Evolutionary conservation across 306 rosid genomes (phyloP).

Genomic region (Acacia melanoxylon): DNA sequence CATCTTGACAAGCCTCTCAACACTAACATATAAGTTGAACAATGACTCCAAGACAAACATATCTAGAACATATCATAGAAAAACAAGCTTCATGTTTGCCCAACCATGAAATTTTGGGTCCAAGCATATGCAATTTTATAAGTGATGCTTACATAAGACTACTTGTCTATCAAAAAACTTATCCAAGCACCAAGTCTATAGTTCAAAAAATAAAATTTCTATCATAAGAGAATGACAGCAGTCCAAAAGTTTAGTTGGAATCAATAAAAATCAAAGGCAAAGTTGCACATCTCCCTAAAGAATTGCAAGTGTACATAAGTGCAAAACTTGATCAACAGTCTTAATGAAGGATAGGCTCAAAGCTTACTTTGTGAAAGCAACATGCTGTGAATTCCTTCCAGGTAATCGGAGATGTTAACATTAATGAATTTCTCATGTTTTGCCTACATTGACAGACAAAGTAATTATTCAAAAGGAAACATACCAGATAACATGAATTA

Average conservation of each 20-base stretch:
- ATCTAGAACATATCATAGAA: constrained; percentile 14
- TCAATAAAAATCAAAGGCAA: constrained; percentile 32
- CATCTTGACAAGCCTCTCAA: constrained; percentile 29
- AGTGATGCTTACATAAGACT: constrained; percentile 6
- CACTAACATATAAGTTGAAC: constrained; percentile 19
- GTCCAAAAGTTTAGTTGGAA: constrained; percentile 16
- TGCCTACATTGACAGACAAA: constrained; percentile 50
- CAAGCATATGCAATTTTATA: neutral
- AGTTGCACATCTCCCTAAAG: constrained; percentile 22
- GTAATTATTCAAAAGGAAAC: constrained; percentile 31
- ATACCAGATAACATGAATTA: constrained; percentile 18
- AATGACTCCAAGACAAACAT: constrained; percentile 17
- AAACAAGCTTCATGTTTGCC: constrained; percentile 20
- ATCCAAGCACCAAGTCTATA: constrained; percentile 20
- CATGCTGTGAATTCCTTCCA: constrained; percentile 85
- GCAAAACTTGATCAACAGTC: constrained; percentile 30
- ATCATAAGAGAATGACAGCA: constrained; percentile 21
- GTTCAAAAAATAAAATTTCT: constrained; percentile 26
- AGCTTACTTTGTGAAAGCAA: constrained; percentile 73
- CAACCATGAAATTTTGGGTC: constrained; percentile 20
- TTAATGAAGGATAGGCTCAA: constrained; percentile 32
- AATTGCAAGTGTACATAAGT: constrained; percentile 8
- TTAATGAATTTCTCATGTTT: constrained; percentile 51
- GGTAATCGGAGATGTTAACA: constrained; percentile 61
- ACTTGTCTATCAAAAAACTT: neutral